Evolutionary conservation across 495 filamentous ascomycete genomes (phyloP), one percentile per base, ranked within the genome.

Genomic region (Podospora pseudopauciseta): DNA sequence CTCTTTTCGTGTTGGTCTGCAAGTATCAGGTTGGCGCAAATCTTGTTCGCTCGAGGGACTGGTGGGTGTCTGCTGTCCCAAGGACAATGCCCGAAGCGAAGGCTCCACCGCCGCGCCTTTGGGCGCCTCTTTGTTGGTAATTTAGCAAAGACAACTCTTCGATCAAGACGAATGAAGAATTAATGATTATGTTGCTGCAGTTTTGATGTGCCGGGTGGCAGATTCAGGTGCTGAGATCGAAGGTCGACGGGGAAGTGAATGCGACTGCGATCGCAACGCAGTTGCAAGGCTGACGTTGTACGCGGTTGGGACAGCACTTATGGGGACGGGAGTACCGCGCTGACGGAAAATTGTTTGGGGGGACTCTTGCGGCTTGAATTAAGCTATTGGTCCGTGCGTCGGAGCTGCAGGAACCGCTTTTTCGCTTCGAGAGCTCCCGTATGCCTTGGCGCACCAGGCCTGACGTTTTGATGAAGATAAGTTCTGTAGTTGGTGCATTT

Each of bases 311-410:
- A 11, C 39, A 13, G 7, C 30, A 32, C 30, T 32, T 3, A 23
- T 23, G 23, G 23, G 23, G 23, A 23, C 23, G 23, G 23, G 23
- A 23, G 23, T 23, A 49, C 39, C 15, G 39, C 39, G 15, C 39
- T 49, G 39, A 49, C 39, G 9, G 39, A 49, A 49, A 49, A 49
- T 49, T 49, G 39, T 49, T 39, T 11, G 39, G 15, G 0, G 39
- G 39, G 9, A 1, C 4, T 19, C 15, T 32, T 54, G 65, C 56
- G 4, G 65, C 58, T 63, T 60, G 63, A 68, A 57, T 71, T 49
- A 71, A 66, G 60, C 63, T 71, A 68, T 55, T 71, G 69, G 69
- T 71, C 63, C 16, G 69, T 71, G 69, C 69, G 30, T 20, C 5
- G 9, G 26, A 49, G 39, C 65, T 65, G 66, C 69, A 71, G 44